phyloP scores from a whole-genome alignment of 2,329 filamentous ascomycete genomes.

The Gyromitra esculenta region DNA sequence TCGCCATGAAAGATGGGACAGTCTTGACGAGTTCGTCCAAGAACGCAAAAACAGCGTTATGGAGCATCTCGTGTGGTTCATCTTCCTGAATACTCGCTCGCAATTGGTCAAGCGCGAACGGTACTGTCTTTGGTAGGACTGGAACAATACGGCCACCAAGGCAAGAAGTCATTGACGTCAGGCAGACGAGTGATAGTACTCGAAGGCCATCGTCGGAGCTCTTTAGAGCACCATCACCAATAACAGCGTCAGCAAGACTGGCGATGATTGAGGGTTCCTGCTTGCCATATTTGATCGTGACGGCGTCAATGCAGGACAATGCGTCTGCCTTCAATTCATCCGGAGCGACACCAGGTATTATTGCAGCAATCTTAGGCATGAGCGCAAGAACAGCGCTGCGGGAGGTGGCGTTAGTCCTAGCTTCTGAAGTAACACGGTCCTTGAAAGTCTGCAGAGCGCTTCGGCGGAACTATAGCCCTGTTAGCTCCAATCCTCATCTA shows the following conservation, averaged over 20 bases:
- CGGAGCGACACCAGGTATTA: slow-evolving; percentile 77
- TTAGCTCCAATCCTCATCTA: slow-evolving; percentile 60
- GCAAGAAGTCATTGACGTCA: slow-evolving; percentile 89
- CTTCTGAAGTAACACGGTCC: slow-evolving; percentile 77
- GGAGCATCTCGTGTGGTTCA: slow-evolving; percentile 67
- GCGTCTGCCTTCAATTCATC: slow-evolving; percentile 87
- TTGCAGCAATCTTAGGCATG: slow-evolving; percentile 78
- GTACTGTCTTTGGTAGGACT: slow-evolving; percentile 78
- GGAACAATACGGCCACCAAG: slow-evolving; percentile 86
- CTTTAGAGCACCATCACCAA: slow-evolving; percentile 78
- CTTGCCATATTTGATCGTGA: slow-evolving; percentile 94
- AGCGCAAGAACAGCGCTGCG: slow-evolving; percentile 79
- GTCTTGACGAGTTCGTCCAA: slow-evolving; percentile 81
- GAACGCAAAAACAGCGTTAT: slow-evolving; percentile 84
- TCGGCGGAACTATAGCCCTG: slow-evolving; percentile 70
- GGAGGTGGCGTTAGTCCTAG: slow-evolving; percentile 73
- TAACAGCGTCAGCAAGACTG: slow-evolving; percentile 78
- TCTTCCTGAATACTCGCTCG: slow-evolving; percentile 70
- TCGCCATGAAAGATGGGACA: slow-evolving; percentile 88
- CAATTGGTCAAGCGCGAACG: slow-evolving; percentile 76
- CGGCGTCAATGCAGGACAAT: slow-evolving; percentile 80
- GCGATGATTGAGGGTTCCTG: slow-evolving; percentile 83
- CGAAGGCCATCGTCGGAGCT: slow-evolving; percentile 76
- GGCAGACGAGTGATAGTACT: slow-evolving; percentile 84
- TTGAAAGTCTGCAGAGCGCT: slow-evolving; percentile 85